phyloP scores from a whole-genome alignment of 2,329 filamentous ascomycete genomes.

The Sphaerulina populicola region DNA sequence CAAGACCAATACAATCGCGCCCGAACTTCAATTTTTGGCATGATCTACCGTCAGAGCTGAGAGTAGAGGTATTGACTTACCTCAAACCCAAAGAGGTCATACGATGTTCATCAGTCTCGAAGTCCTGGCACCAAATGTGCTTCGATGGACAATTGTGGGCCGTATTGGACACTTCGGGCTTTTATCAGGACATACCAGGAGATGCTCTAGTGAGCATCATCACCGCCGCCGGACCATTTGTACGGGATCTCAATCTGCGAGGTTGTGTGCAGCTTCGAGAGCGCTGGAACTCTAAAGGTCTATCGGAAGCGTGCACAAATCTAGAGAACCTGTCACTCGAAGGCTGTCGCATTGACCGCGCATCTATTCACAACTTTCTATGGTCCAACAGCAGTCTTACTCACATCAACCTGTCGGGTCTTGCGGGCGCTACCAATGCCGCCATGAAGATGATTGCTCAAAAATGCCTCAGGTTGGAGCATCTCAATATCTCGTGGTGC shows the following conservation, averaged over 20 bases:
- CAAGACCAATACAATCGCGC: conserved; percentile 27
- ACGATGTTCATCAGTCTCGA: conserved; percentile 66
- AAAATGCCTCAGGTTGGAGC: conserved; percentile 71
- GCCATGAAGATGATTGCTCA: conserved; percentile 79
- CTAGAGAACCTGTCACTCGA: conserved; percentile 81
- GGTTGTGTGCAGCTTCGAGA: conserved; percentile 86
- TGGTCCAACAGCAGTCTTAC: conserved; percentile 68
- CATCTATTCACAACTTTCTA: conserved; percentile 67
- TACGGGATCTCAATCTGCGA: conserved; percentile 80
- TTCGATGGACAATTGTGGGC: conserved; percentile 95
- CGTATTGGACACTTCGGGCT: conserved; percentile 64
- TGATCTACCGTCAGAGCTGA: conserved; percentile 72
- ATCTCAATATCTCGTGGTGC: conserved; percentile 89
- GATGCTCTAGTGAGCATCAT: conserved; percentile 79
- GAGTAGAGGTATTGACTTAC: conserved; percentile 66
- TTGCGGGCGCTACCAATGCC: conserved; percentile 69
- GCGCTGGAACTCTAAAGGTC: conserved; percentile 64
- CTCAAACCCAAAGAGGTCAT: conserved; percentile 75
- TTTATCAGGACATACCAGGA: conserved; percentile 79
- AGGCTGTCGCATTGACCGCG: conserved; percentile 76
- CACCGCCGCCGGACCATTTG: conserved; percentile 74
- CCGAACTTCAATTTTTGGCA: conserved; percentile 63
- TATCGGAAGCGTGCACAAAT: conserved; percentile 79
- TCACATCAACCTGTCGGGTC: conserved; percentile 78
- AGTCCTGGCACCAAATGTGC: conserved; percentile 70